phyloP scores from a whole-genome alignment of 2,329 filamentous ascomycete genomes.

The Chaetomium sp. region DNA sequence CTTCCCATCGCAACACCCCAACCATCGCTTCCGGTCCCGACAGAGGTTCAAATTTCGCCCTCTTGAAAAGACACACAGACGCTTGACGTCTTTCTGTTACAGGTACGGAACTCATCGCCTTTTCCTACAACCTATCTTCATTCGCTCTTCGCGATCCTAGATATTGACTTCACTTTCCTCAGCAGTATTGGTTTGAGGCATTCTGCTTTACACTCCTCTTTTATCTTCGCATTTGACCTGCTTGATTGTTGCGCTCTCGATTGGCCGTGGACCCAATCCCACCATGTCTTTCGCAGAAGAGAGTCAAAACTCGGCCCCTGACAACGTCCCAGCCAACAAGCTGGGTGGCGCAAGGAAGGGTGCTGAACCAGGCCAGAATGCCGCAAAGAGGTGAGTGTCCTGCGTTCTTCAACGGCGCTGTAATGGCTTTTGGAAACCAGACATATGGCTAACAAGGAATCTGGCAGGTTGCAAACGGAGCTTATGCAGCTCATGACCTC shows the following conservation, averaged over 20 bases:
- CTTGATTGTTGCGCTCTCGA: neutral
- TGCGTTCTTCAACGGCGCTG: neutral
- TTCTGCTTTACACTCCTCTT: constrained; percentile 19
- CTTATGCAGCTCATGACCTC: constrained; percentile 98
- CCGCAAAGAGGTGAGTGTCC: constrained; percentile 70
- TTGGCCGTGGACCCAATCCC: constrained; percentile 13
- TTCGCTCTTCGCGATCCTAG: constrained; percentile 16
- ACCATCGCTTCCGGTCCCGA: constrained; percentile 23
- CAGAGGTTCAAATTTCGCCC: constrained; percentile 1
- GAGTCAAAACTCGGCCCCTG: constrained; percentile 68
- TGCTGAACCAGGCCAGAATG: constrained; percentile 67
- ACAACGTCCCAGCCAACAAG: constrained; percentile 65
- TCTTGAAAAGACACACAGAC: neutral
- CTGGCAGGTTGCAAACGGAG: constrained; percentile 83
- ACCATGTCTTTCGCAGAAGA: constrained; percentile 62
- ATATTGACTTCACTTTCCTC: constrained; percentile 25
- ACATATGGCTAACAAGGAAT: constrained; percentile 13
- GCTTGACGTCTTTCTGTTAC: constrained; percentile 24
- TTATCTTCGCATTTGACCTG: constrained; percentile 17
- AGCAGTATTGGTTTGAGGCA: constrained; percentile 25
- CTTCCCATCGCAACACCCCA: constrained; percentile 10
- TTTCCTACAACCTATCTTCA: constrained; percentile 7
- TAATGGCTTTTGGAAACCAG: constrained; percentile 6
- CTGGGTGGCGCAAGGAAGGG: constrained; percentile 58
- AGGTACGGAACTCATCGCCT: constrained; percentile 26